These are phyloP conservation scores for Telfairia occidentalis DNA, from an alignment of 331 rosid species.

Conservation along the genomic window DNA sequence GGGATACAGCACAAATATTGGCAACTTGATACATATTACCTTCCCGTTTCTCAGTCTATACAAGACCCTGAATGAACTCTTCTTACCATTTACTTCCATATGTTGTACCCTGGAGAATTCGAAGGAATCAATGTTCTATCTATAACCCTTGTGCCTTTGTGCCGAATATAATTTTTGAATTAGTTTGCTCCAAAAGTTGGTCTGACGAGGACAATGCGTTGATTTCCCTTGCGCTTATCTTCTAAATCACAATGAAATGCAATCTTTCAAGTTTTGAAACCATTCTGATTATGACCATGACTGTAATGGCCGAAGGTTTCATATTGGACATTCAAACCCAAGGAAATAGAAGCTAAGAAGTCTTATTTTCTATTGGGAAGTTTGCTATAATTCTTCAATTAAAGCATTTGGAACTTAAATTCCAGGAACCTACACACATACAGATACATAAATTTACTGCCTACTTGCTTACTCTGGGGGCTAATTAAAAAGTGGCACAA, in stretches of 20 bases:
- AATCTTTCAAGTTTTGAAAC: background rate
- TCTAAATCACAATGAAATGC: background rate
- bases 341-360: background rate
- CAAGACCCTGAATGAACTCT: slow-evolving; percentile 37
- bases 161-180: background rate
- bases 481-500: background rate
- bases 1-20: slow-evolving; percentile 92
- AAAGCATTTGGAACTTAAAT: background rate
- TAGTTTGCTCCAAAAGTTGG: background rate
- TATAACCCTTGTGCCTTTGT: background rate
- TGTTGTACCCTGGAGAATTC: background rate
- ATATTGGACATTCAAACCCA: background rate
- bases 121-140: background rate
- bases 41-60: slow-evolving; percentile 71
- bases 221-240: background rate
- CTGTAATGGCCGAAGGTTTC: background rate
- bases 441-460: background rate
- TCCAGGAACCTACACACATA: background rate
- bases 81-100: background rate
- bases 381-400: background rate
- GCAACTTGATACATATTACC: slow-evolving; percentile 90
- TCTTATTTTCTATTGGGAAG: background rate
- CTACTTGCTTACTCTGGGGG: background rate
- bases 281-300: background rate
- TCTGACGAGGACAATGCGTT: background rate